Evolutionary conservation across 2,329 filamentous ascomycete species (phyloP), one percentile per base, ranked within the genome.

Genomic region (Neofusicoccum kwambonambiense): DNA sequence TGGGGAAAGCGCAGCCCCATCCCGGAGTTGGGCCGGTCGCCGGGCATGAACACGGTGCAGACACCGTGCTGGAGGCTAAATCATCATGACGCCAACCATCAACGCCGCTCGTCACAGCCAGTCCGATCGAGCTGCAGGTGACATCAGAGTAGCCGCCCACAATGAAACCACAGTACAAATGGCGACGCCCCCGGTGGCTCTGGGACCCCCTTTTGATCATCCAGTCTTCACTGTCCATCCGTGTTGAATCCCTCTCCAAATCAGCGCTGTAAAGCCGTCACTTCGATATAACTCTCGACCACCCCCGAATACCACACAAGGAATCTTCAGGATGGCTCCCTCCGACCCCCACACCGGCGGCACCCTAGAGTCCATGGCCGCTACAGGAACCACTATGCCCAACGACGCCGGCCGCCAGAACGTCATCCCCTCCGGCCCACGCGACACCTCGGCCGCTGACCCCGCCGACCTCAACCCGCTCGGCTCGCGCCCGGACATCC

Each of bases 401-500:
- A 75, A 78, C 64, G 81, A 83, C 67, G 80, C 82, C 45, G 81
- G 80, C 63, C 74, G 78, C 31, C 74, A 76, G 68, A 78, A 78
- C 68, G 74, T 74, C 56, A 81, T 84, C 66, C 80, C 81, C 13
- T 84, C 82, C 2, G 77, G 80, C 2, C 77, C 82, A 27, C 78
- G 80, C 6, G 81, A 81, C 1, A 80, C 83, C 68, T 80, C 84
- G 67, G 47, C 50, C 11, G 50, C 67, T 19, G 12, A 49, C 3
- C 66, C 70, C 50, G 76, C 71, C 64, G 72, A 78, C 51, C 72
- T 78, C 45, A 74, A 77, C 27, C 74, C 76, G 31, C 65, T 79
- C 15, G 78, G 76, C 12, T 69, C 73, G 50, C 69, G 73, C 54
- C 69, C 75, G 4, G 73, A 73, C 42, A 66, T 75, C 0, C 78